Conservation (phyloP, 1,139 yeast species). For the Dujonia santamariae region DNA sequence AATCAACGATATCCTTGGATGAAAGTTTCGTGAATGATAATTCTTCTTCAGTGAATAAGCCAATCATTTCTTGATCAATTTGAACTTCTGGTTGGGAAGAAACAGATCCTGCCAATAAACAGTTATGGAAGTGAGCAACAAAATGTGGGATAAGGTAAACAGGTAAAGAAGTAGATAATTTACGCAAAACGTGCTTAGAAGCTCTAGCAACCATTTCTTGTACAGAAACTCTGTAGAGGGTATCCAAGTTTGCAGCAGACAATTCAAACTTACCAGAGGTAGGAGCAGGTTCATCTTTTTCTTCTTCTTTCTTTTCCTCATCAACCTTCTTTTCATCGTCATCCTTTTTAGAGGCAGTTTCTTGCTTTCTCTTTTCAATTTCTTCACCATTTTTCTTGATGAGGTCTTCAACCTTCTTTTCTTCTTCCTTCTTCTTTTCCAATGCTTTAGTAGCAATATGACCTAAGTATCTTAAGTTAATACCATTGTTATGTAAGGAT, state of each 20-base stretch:
- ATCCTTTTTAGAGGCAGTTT: conserved; percentile 17
- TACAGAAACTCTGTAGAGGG: conserved; percentile 48
- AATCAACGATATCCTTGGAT: conserved; percentile 38
- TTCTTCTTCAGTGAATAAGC: conserved; percentile 41
- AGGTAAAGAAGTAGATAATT: conserved; percentile 47
- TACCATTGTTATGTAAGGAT: conserved; percentile 75
- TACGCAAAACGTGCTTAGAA: conserved; percentile 69
- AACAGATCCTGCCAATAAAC: conserved; percentile 55
- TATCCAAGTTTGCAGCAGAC: conserved; percentile 36
- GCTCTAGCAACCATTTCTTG: conserved; percentile 81
- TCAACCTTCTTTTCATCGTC: conserved; percentile 21
- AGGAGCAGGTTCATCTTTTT: conserved; percentile 22
- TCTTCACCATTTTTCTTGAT: conserved; percentile 23
- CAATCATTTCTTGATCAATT: conserved; percentile 40
- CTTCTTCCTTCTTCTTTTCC: conserved; percentile 21
- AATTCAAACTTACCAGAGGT: conserved; percentile 45
- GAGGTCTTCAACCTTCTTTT: conserved; percentile 17
- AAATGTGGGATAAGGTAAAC: conserved; percentile 52
- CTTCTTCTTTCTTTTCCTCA: conserved; percentile 28
- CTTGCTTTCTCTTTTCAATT: conserved; percentile 21
- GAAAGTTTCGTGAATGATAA: conserved; percentile 45
- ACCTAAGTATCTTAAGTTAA: conserved; percentile 88
- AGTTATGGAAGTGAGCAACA: conserved; percentile 71
- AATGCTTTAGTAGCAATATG: conserved; percentile 40
- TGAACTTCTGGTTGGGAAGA: conserved; percentile 41